Percentiles rank a stretch among this genome's conserved stretches.
Evolutionary conservation across 1,284 basidiomycete genomes (phyloP).

Genomic region (Termitomyces sp.): DNA sequence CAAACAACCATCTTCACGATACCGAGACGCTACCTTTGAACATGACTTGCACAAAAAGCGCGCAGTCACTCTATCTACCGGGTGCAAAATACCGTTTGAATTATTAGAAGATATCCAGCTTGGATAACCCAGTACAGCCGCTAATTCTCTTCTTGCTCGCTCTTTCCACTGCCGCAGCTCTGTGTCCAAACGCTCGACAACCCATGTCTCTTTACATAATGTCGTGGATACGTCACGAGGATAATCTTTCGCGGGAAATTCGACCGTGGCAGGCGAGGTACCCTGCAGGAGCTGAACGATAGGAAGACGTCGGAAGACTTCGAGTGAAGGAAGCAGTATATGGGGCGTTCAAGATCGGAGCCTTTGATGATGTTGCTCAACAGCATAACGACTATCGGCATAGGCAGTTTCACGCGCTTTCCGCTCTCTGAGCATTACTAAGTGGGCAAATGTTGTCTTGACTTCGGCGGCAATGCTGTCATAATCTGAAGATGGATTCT

Average conservation of each 20-base stretch:
- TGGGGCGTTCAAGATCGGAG: slow-evolving; percentile 22
- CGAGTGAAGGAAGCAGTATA: slow-evolving; percentile 25
- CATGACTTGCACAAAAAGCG: slow-evolving; percentile 56
- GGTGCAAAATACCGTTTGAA: slow-evolving; percentile 40
- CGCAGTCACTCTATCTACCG: slow-evolving; percentile 52
- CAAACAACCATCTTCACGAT: slow-evolving; percentile 39
- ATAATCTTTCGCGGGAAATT: slow-evolving; percentile 12
- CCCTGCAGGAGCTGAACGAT: slow-evolving; percentile 26
- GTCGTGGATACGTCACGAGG: slow-evolving; percentile 21
- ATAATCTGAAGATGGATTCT: slow-evolving; percentile 16
- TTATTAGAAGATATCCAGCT: slow-evolving; percentile 48
- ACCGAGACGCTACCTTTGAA: slow-evolving; percentile 29
- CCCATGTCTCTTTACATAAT: slow-evolving; percentile 27
- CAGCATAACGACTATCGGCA: slow-evolving; percentile 19
- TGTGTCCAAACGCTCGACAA: slow-evolving; percentile 35
- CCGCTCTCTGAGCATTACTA: slow-evolving; percentile 15
- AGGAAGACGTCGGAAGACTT: slow-evolving; percentile 28
- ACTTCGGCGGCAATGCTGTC: slow-evolving; percentile 14
- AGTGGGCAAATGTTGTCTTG: slow-evolving; percentile 12
- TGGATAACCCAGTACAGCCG: slow-evolving; percentile 40
- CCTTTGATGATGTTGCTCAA: slow-evolving; percentile 25
- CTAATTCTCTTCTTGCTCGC: slow-evolving; percentile 39
- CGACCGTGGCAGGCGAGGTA: slow-evolving; percentile 14
- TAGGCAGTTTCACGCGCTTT: slow-evolving; percentile 15
- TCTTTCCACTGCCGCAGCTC: slow-evolving; percentile 48